Evolutionary conservation across 768 basidiomycete species (phyloP).

Genomic region (Hydnomerulius pinastri): DNA sequence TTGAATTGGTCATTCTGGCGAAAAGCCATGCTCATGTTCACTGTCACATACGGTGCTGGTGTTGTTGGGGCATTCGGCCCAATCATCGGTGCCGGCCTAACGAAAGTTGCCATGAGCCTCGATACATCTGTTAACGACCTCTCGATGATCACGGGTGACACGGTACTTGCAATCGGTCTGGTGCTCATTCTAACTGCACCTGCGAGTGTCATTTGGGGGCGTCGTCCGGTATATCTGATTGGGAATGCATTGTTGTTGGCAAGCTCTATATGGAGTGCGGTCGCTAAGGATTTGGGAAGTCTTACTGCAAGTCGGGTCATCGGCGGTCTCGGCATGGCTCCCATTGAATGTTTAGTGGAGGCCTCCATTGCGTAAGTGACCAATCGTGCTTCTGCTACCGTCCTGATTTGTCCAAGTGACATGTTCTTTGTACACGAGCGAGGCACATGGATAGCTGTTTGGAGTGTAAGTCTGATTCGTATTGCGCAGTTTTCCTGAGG

Average conservation of each 20-base stretch:
- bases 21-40: conserved; percentile 12
- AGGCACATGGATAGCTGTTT: too few species aligned
- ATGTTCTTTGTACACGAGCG: too few species aligned
- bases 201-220: conserved; percentile 12
- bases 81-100: conserved; percentile 14
- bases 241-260: conserved; percentile 10
- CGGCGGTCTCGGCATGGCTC: conserved; percentile 16
- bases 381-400: too few species aligned
- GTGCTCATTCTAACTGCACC: conserved; percentile 15
- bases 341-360: conserved; percentile 16
- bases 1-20: conserved; percentile 15
- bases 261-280: conserved; percentile 17
- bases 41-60: conserved; percentile 13
- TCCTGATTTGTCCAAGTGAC: too few species aligned
- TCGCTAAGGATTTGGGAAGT: conserved; percentile 10
- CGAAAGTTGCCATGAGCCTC: conserved; percentile 14
- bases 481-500: too few species aligned
- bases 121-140: too few species aligned
- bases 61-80: conserved; percentile 19
- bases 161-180: conserved; percentile 14
- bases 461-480: too few species aligned
- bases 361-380: conserved; percentile 16
- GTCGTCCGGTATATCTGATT: conserved; percentile 12
- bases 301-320: conserved; percentile 13
- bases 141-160: conserved; percentile 14